A percentile compares a stretch with the other conserved stretches of the same genome.
These are phyloP conservation scores for Arthrobotrys sphaeroides DNA, from an alignment of 2,329 filamentous ascomycete species.

Conservation along the genomic window DNA sequence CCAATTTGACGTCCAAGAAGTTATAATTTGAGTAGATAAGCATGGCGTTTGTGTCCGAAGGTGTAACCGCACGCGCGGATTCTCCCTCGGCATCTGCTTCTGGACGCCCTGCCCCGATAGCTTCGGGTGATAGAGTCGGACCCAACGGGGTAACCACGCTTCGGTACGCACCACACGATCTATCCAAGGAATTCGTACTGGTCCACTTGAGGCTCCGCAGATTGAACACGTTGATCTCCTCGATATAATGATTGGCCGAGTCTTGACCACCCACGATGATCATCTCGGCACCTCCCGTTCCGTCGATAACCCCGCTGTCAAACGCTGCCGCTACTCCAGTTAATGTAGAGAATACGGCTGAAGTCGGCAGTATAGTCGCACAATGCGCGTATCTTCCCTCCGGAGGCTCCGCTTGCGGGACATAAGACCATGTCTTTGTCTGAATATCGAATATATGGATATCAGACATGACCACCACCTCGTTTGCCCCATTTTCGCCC, in stretches of 20 bases:
- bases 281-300: slow-evolving; percentile 93
- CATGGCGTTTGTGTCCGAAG: slow-evolving; percentile 68
- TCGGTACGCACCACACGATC: slow-evolving; percentile 94
- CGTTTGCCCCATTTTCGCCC: slow-evolving; percentile 69
- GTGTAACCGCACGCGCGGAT: slow-evolving; percentile 28
- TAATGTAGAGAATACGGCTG: slow-evolving; percentile 84
- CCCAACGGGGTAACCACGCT: slow-evolving; percentile 87
- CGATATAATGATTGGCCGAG: slow-evolving; percentile 97
- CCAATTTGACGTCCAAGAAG: slow-evolving; percentile 94
- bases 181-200: slow-evolving; percentile 82
- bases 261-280: slow-evolving; percentile 96
- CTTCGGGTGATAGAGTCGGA: slow-evolving; percentile 60
- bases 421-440: slow-evolving; percentile 82
- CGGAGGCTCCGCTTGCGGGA: slow-evolving; percentile 81
- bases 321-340: slow-evolving; percentile 70
- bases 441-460: slow-evolving; percentile 93
- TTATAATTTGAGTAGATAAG: slow-evolving; percentile 99
- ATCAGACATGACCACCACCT: slow-evolving; percentile 97
- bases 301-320: slow-evolving; percentile 87
- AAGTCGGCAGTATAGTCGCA: slow-evolving; percentile 88
- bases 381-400: slow-evolving; percentile 97
- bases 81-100: slow-evolving; percentile 61
- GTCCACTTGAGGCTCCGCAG: slow-evolving; percentile 95
- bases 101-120: slow-evolving; percentile 62
- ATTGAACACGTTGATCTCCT: slow-evolving; percentile 98